Evolutionary conservation across 1,284 basidiomycete genomes (phyloP).

Genomic region (Melampsora larici-populina): DNA sequence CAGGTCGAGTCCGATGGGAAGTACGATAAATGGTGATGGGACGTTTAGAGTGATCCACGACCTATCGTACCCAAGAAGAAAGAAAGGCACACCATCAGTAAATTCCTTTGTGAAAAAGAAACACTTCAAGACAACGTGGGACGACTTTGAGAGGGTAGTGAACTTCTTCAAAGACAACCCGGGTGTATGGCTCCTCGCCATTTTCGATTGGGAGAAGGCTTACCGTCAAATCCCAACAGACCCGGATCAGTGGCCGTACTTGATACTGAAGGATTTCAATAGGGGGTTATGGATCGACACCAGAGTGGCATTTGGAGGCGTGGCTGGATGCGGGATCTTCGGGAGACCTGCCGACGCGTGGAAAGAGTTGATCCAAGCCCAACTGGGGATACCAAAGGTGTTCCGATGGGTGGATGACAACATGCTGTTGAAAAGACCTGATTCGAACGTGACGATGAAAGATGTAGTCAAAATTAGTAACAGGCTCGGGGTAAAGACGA

Average conservation of each 20-base stretch:
- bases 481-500: not conserved
- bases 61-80: too few relatives aligned
- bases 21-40: too few relatives aligned
- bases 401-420: not conserved
- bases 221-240: too few relatives aligned
- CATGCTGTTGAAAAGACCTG: not conserved
- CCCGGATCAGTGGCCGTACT: not conserved
- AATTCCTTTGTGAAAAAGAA: too few relatives aligned
- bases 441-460: not conserved
- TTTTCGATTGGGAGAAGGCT: too few relatives aligned
- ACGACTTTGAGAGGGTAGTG: too few relatives aligned
- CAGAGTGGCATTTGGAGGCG: not conserved
- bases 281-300: not conserved
- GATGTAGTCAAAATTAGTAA: not conserved
- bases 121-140: too few relatives aligned
- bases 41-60: too few relatives aligned
- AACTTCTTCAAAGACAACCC: too few relatives aligned
- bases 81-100: too few relatives aligned
- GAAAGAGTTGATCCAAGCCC: not conserved
- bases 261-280: not conserved
- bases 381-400: not conserved
- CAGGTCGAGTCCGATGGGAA: constrained; percentile 4
- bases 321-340: constrained; percentile 1
- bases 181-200: too few relatives aligned
- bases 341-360: not conserved